phyloP scores from a whole-genome alignment of 1,284 basidiomycete genomes.

The Sporisorium sorghi region DNA sequence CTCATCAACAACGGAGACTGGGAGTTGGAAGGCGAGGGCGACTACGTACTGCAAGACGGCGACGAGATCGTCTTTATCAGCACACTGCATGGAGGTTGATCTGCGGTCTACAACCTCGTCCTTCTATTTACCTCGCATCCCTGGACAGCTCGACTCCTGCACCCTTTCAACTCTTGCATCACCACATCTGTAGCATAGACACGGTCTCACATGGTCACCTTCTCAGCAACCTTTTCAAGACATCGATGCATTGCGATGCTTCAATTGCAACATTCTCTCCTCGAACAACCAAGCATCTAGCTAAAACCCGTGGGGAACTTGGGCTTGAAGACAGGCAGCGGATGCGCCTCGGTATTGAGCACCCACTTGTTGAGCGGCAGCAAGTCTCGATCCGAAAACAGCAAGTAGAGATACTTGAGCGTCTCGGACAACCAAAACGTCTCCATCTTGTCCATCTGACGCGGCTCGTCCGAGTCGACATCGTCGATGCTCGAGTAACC shows the following conservation, averaged over 20 bases:
- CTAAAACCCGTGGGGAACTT: conserved; percentile 49
- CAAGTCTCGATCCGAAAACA: conserved; percentile 80
- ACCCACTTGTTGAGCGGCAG: conserved; percentile 80
- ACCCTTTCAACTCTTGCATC: background rate
- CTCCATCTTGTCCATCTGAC: conserved; percentile 89
- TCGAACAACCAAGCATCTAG: conserved; percentile 1
- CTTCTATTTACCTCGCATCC: background rate
- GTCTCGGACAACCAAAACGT: conserved; percentile 83
- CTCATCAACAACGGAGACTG: conserved; percentile 96
- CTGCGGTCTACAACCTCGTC: background rate
- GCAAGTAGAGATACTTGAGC: conserved; percentile 90
- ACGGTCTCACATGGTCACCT: conserved; percentile 7
- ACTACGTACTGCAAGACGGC: conserved; percentile 81
- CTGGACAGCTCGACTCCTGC: background rate
- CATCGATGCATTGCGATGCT: no score
- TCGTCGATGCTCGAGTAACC: conserved; percentile 88
- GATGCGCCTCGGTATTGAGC: conserved; percentile 78
- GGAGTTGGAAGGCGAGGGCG: conserved; percentile 95
- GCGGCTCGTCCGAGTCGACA: conserved; percentile 75
- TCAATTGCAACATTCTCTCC: background rate
- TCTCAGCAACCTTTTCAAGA: no score
- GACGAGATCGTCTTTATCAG: conserved; percentile 97
- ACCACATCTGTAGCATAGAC: conserved; percentile 13
- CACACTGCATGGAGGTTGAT: conserved; percentile 87
- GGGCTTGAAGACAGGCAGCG: conserved; percentile 64